Evolutionary conservation across 176 grass and related monocot species (phyloP).

Genomic region (Oryza meyeriana): DNA sequence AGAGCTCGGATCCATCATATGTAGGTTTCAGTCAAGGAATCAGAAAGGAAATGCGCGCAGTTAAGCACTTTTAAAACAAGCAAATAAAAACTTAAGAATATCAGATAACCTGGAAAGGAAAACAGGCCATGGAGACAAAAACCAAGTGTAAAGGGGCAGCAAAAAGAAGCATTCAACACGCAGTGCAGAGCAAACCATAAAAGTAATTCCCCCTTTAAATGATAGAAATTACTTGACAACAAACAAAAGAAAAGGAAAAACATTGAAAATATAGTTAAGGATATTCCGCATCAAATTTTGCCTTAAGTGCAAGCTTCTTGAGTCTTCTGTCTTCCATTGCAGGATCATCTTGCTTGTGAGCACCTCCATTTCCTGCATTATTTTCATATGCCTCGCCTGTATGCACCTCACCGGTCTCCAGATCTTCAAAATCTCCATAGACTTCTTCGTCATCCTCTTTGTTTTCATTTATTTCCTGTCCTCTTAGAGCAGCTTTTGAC

Average conservation of each 20-base stretch:
- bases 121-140: not conserved
- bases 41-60: not conserved
- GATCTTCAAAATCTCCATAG: conserved; percentile 93
- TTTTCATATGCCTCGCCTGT: conserved; percentile 32
- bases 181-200: conserved; percentile 4
- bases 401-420: conserved; percentile 85
- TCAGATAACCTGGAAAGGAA: conserved; percentile 1
- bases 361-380: conserved; percentile 23
- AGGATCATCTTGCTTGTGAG: conserved; percentile 39
- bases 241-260: conserved; percentile 15
- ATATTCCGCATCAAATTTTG: conserved; percentile 95
- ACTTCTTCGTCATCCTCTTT: conserved; percentile 56
- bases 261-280: conserved; percentile 39
- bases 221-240: not conserved
- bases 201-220: not conserved
- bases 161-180: conserved; percentile 22
- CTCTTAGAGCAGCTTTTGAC: conserved; percentile 90
- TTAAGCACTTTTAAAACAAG: not conserved
- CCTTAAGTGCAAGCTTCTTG: conserved; percentile 83
- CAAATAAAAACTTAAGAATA: not conserved
- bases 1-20: conserved; percentile 69
- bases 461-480: conserved; percentile 47
- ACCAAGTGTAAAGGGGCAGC: not conserved
- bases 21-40: conserved; percentile 73
- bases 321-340: conserved; percentile 68